Evolutionary conservation across 1,284 basidiomycete species (phyloP).

Genomic region (Vanrija pseudolonga): DNA sequence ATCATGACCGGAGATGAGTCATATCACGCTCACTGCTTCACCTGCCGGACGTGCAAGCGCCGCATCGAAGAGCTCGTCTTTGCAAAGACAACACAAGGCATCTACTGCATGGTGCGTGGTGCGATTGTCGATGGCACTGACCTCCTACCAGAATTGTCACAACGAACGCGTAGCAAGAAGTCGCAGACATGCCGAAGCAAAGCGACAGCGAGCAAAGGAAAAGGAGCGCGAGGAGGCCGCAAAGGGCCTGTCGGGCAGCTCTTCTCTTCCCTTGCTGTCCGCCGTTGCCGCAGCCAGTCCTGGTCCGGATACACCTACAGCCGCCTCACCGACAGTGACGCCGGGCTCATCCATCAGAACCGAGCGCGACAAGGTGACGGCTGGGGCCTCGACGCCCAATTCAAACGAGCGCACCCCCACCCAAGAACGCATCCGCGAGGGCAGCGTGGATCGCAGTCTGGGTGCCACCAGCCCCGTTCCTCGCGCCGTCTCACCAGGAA

Average conservation of each 20-base stretch:
- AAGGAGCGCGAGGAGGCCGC: constrained; percentile 33
- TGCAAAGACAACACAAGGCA: constrained; percentile 96
- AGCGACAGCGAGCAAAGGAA: constrained; percentile 50
- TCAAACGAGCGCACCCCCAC: constrained; percentile 4
- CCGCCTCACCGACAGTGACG: background rate
- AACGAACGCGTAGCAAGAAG: constrained; percentile 93
- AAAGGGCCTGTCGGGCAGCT: background rate
- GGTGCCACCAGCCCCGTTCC: background rate
- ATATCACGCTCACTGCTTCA: constrained; percentile 98
- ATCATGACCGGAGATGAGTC: constrained; percentile 99
- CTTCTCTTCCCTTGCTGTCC: constrained; percentile 8
- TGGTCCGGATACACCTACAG: background rate
- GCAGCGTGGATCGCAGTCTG: background rate
- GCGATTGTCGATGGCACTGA: constrained; percentile 3
- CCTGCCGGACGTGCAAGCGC: constrained; percentile 89
- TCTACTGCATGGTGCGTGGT: constrained; percentile 82
- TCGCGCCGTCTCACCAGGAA: background rate
- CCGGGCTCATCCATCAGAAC: background rate
- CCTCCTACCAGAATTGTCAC: constrained; percentile 63
- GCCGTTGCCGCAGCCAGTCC: background rate
- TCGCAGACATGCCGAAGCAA: constrained; percentile 77
- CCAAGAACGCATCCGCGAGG: constrained; percentile 1
- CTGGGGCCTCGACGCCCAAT: constrained; percentile 8
- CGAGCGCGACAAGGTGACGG: constrained; percentile 3
- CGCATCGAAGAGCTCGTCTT: constrained; percentile 97